These are phyloP conservation scores for Aphanomyces euteiches DNA, from an alignment of 352 stramenopile genomes.

Conservation along the genomic window DNA sequence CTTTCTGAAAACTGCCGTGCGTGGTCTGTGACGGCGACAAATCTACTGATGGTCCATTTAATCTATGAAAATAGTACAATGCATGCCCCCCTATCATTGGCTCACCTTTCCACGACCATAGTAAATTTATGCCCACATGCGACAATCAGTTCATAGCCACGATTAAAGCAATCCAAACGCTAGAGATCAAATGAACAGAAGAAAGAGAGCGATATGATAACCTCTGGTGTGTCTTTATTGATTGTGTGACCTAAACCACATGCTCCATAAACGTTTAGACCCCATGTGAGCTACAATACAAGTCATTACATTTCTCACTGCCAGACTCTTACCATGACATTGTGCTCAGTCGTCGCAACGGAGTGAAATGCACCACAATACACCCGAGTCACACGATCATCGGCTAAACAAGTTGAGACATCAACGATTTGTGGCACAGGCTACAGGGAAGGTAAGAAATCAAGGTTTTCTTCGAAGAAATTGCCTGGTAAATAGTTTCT, in stretches of 20 bases:
- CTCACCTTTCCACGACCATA: conserved; percentile 56
- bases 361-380: conserved; percentile 83
- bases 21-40: neutral
- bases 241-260: conserved; percentile 71
- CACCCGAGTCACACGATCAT: conserved; percentile 49
- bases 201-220: neutral
- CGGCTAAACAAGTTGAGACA: conserved; percentile 43
- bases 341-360: conserved; percentile 52
- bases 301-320: neutral
- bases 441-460: neutral
- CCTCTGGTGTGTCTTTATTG: conserved; percentile 73
- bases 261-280: conserved; percentile 73
- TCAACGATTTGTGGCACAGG: conserved; percentile 64
- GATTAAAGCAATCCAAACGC: conserved; percentile 67
- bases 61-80: conserved; percentile 17
- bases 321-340: conserved; percentile 48
- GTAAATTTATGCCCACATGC: conserved; percentile 82
- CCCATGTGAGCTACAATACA: conserved; percentile 35
- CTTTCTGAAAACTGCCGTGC: conserved; percentile 42
- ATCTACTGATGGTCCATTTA: neutral
- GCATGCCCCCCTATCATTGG: conserved; percentile 4
- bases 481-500: conserved; percentile 67
- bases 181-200: neutral
- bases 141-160: conserved; percentile 51
- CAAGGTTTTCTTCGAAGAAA: neutral